Evolutionary conservation across 768 basidiomycete genomes (phyloP), one percentile per base, ranked within the genome.

Genomic region (Rubroboletus satanas): DNA sequence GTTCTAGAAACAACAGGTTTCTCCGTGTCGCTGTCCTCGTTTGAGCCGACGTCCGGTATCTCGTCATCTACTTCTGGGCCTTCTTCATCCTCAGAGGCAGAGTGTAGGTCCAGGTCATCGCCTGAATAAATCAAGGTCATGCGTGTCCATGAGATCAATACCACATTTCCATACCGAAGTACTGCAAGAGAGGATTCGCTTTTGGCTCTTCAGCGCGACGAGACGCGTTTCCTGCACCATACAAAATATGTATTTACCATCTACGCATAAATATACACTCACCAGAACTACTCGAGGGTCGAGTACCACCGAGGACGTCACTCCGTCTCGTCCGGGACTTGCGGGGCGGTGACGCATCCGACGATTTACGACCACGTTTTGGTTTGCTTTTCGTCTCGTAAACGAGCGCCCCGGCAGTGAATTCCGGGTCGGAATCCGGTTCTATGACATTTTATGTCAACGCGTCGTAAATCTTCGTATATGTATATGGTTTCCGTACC

Each of bases 101-200:
- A 83, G 31, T 81, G 78, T 17, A 83, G 62, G 37, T 76, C 77
- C 37, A 84, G 60, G 42, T 77, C 73, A 54, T 72, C 62, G 7
- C 67, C 78, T 75, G 54, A 45, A 61, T 2, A 21, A 36, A 53
- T 15, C 7, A 15, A 48, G 17, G 21, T 57, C 33, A 55, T 35
- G n/a, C 7, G 31, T 26, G 12, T 33, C 5, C 0, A 18, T 37
- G 17, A 48, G 17, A 18, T 35, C 21, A 7, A 26, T 5, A 37
- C 4, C 15, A 15, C 9, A 28, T 37, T 14, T 35, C 36, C 75
- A 31, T 54, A 79, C 82, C 76, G 50, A 84, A 83, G 56, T 75
- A 84, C 51, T 76, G 67, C 38, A 74, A 64, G 4, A 84, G 67
- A 0, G 80, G 79, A 59, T 83, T 83, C 18, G 39, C 45, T 50